Percentiles rank a stretch among this genome's conserved stretches.
phyloP scores from a whole-genome alignment of 495 filamentous ascomycete species.

The Xylaria telfairii region DNA sequence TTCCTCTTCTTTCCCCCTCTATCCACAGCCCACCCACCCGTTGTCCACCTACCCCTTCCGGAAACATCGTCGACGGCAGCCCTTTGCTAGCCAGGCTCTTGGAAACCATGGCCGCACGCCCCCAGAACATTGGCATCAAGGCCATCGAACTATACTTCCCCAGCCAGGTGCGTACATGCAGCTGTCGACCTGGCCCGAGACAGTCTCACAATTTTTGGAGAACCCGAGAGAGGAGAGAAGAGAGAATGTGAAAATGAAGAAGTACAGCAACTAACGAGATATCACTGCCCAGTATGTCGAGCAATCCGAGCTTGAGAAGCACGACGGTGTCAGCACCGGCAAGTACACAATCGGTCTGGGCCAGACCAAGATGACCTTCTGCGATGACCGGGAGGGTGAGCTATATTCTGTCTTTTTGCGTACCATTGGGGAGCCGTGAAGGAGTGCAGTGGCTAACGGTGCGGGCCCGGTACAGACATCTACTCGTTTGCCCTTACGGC shows the following conservation, averaged over 20 bases:
- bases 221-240: too few relatives aligned
- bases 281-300: slow-evolving; percentile 79
- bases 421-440: background rate
- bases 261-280: slow-evolving; percentile 37
- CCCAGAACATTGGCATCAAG: slow-evolving; percentile 98
- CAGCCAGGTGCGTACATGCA: slow-evolving; percentile 72
- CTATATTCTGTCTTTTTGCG: slow-evolving; percentile 31
- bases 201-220: background rate
- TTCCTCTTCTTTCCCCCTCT: background rate
- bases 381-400: slow-evolving; percentile 96
- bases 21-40: slow-evolving; percentile 3
- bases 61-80: slow-evolving; percentile 24
- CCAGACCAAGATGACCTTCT: slow-evolving; percentile 99
- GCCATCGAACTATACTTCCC: slow-evolving; percentile 99
- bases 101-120: slow-evolving; percentile 79
- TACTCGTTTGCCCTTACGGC: slow-evolving; percentile 95
- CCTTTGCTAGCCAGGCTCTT: slow-evolving; percentile 34
- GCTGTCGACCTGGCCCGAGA: slow-evolving; percentile 12
- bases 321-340: slow-evolving; percentile 91
- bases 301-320: slow-evolving; percentile 94
- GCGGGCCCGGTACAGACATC: slow-evolving; percentile 70
- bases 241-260: background rate
- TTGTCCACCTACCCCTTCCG: slow-evolving; percentile 20
- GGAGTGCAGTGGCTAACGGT: slow-evolving; percentile 25
- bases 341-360: slow-evolving; percentile 99